phyloP scores from a whole-genome alignment of 345 rosid genomes.

The Tarenaya hassleriana region DNA sequence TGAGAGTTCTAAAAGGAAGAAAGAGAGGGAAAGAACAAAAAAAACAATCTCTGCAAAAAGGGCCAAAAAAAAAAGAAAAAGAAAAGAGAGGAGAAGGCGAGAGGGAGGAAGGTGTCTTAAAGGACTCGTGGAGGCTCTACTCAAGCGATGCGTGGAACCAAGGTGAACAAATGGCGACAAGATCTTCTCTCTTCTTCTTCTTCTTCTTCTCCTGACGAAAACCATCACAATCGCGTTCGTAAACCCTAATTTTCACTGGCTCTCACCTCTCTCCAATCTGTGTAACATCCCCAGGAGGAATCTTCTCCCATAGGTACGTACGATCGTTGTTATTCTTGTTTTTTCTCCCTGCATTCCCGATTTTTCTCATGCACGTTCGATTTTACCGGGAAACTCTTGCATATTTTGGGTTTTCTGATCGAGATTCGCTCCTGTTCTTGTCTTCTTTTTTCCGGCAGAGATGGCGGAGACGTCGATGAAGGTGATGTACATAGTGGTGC shows the following conservation, averaged over 20 bases:
- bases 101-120: constrained; percentile 17
- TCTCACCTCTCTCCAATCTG: constrained; percentile 18
- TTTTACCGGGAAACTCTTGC: neutral
- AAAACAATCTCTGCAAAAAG: neutral
- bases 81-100: constrained; percentile 13
- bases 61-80: constrained; percentile 11
- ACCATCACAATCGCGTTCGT: constrained; percentile 22
- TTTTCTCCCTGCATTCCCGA: constrained; percentile 19
- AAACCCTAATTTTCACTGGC: constrained; percentile 20
- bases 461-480: constrained; percentile 70
- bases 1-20: neutral
- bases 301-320: constrained; percentile 4
- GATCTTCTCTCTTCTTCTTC: constrained; percentile 8
- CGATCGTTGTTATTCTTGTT: constrained; percentile 15
- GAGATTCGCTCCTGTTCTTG: constrained; percentile 3
- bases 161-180: constrained; percentile 42
- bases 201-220: constrained; percentile 8
- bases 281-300: neutral
- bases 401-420: neutral
- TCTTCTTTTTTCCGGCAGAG: constrained; percentile 15
- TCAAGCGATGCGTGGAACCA: constrained; percentile 46
- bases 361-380: constrained; percentile 1
- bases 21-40: neutral
- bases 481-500: constrained; percentile 80
- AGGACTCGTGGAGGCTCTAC: constrained; percentile 47